These are phyloP conservation scores for Fusarium mangiferae DNA, from an alignment of 2,329 filamentous ascomycete species.

Conservation along the genomic window DNA sequence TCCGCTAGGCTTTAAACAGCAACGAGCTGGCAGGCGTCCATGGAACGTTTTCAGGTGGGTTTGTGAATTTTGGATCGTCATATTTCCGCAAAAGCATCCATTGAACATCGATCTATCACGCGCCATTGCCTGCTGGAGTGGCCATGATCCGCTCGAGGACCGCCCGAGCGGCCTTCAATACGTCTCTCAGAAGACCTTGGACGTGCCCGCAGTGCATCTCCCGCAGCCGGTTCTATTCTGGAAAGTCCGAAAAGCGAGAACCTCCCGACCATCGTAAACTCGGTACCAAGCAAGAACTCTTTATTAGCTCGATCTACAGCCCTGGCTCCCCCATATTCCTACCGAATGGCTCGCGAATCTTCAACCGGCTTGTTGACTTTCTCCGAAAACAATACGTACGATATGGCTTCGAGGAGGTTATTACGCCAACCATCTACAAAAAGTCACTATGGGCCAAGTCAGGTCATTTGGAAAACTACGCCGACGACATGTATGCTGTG, in stretches of 20 bases:
- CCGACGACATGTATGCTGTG: slow-evolving; percentile 92
- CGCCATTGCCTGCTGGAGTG: slow-evolving; percentile 28
- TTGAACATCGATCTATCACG: neutral
- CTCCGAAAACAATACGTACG: slow-evolving; percentile 84
- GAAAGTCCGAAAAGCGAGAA: slow-evolving; percentile 45
- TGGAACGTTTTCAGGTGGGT: slow-evolving; percentile 3
- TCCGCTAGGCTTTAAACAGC: slow-evolving; percentile 40
- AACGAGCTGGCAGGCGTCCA: slow-evolving; percentile 34
- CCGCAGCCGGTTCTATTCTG: slow-evolving; percentile 46
- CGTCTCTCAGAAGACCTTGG: slow-evolving; percentile 43
- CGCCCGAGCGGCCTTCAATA: slow-evolving; percentile 27
- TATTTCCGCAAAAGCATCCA: slow-evolving; percentile 5
- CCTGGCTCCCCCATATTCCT: slow-evolving; percentile 88
- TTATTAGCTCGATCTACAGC: slow-evolving; percentile 81
- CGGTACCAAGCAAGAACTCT: slow-evolving; percentile 76
- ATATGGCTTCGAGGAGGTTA: slow-evolving; percentile 88
- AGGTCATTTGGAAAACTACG: slow-evolving; percentile 89
- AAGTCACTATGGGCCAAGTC: slow-evolving; percentile 87
- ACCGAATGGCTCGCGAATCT: slow-evolving; percentile 82
- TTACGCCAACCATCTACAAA: slow-evolving; percentile 92
- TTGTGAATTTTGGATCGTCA: slow-evolving; percentile 20
- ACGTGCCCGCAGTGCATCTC: slow-evolving; percentile 47
- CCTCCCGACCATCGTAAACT: slow-evolving; percentile 69
- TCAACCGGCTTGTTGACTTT: slow-evolving; percentile 85
- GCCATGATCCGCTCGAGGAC: slow-evolving; percentile 48